Evolutionary conservation across 2,329 filamentous ascomycete genomes (phyloP), one percentile per base, ranked within the genome.

Genomic region (Diplocarpon rosae): DNA sequence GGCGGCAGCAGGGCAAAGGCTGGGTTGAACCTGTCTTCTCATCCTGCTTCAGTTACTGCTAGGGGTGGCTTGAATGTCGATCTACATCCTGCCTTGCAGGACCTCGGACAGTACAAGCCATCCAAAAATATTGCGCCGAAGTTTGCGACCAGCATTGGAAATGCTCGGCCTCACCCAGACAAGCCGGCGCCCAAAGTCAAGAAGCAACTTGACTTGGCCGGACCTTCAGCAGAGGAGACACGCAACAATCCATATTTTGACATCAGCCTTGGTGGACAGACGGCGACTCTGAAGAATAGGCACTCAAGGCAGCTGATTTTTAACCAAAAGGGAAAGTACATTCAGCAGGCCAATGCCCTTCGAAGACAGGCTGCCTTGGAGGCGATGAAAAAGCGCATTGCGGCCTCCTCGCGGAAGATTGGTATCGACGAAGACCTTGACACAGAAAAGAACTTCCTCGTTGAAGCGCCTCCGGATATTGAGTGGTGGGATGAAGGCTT

Each of bases 401-500:
- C 90, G 1, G 84, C 83, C 54, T 81, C 87, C 56, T 84, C 88
- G 10, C 77, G 89, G 47, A 90, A 88, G 62, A 87, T 84, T n/a
- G 89, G 88, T 37, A 85, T 96, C 50, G 90, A 96, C 57, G 90
- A 96, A 62, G 90, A 90, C 54, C 66, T 86, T 27, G 83, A 93
- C 50, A 79, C 84, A 39, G 90, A 98, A 63, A 94, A 90, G 63
- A 85, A 87, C 28, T 96, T 90, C 61, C 66, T 92, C 3, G 78
- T 95, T 5, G 82, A 90, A 51, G 72, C 75, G 28, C 92, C 92
- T 9, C 92, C 92, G 3, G 83, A 83, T 7, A 75, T 96, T 34
- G 92, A 98, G 63, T 98, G 92, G 92, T 96, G 90, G 86, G 92
- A 98, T 57, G 89, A 96, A 66, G 86, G 81, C 2, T 68, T 96